These are phyloP conservation scores for Blepharisma japonicum DNA, from an alignment of 73 alveolate species.

Conservation along the genomic window DNA sequence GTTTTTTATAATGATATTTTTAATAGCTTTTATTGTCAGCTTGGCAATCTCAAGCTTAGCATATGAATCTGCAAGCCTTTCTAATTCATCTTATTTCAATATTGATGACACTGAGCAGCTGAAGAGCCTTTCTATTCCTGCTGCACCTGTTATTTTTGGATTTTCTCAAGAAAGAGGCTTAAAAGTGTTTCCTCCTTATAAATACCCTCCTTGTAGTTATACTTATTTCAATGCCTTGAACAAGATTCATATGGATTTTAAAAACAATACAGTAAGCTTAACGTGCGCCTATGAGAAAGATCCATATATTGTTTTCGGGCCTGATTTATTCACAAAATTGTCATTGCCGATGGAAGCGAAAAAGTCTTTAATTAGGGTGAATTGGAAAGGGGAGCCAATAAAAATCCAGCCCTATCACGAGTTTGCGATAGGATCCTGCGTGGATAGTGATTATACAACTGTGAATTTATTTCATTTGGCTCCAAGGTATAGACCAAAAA, in stretches of 20 bases:
- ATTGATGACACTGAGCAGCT: background rate
- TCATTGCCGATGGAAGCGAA: background rate
- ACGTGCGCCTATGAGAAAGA: background rate
- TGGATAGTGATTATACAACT: background rate
- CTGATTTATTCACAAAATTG: background rate
- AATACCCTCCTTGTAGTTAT: slow-evolving; percentile 1
- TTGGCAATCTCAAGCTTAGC: background rate
- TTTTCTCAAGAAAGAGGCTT: background rate
- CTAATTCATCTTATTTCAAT: background rate
- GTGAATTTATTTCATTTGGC: background rate
- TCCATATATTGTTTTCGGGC: background rate
- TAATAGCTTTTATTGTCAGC: background rate
- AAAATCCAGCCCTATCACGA: background rate
- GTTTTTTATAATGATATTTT: background rate
- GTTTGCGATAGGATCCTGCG: background rate
- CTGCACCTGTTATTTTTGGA: background rate
- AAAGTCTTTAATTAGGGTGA: background rate
- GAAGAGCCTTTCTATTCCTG: background rate
- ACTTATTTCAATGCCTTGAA: background rate
- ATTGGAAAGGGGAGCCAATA: background rate
- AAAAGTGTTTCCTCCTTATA: background rate
- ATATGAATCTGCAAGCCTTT: too few species aligned
- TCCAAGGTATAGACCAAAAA: background rate
- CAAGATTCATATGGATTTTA: background rate
- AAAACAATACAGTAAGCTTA: background rate